phyloP scores from a whole-genome alignment of 148 eudicot genomes.

The Cornus controversa region DNA sequence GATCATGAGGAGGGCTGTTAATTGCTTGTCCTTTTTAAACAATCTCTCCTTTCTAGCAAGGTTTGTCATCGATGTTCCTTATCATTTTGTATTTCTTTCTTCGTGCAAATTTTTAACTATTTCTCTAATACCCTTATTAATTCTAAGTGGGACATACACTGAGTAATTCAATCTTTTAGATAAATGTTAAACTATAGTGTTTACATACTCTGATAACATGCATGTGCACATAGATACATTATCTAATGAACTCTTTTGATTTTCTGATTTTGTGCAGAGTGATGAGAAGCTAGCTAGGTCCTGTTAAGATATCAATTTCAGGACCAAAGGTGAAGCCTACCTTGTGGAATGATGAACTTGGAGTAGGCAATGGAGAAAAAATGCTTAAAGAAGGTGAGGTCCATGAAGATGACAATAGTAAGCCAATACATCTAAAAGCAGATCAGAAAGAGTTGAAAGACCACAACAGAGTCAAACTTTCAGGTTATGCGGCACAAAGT shows the following conservation, averaged over 20 bases:
- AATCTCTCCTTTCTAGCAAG: slow-evolving; percentile 10
- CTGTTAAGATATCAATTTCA: slow-evolving; percentile 4
- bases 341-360: not conserved
- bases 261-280: slow-evolving; percentile 21
- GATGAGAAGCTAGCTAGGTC: slow-evolving; percentile 4
- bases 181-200: no score
- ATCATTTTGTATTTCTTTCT: not conserved
- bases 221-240: no score
- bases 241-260: no score
- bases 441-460: not conserved
- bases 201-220: no score
- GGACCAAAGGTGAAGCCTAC: slow-evolving; percentile 1
- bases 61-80: not conserved
- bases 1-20: no score
- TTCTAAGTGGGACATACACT: no score
- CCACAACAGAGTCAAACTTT: not conserved
- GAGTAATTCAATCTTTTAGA: no score
- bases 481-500: not conserved
- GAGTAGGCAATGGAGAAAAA: slow-evolving; percentile 6
- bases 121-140: no score
- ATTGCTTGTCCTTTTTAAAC: not conserved
- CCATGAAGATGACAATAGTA: not conserved
- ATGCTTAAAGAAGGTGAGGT: slow-evolving; percentile 13
- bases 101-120: not conserved
- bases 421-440: not conserved